A percentile compares a stretch with the other conserved stretches of the same genome.
Evolutionary conservation across 2,329 filamentous ascomycete species (phyloP).

Genomic region (Cladosporium sp.): DNA sequence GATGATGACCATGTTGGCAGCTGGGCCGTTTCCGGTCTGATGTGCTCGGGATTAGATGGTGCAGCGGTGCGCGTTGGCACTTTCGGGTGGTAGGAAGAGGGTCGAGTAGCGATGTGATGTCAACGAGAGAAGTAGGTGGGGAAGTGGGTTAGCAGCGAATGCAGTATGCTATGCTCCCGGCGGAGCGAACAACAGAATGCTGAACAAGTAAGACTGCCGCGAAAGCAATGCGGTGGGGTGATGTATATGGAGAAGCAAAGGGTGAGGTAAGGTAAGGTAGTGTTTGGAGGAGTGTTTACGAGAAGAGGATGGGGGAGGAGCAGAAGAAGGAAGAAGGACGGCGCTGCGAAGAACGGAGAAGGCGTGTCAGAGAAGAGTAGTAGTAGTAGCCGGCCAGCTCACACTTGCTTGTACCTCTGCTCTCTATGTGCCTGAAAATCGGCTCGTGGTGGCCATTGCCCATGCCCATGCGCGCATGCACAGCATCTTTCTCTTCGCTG

Average conservation of each 20-base stretch:
- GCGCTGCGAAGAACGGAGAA: neutral
- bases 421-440: neutral
- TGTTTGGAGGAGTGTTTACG: neutral
- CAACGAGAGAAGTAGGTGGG: neutral
- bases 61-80: conserved; percentile 3
- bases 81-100: neutral
- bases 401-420: neutral
- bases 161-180: conserved; percentile 4
- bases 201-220: conserved; percentile 4
- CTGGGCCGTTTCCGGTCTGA: neutral
- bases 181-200: neutral
- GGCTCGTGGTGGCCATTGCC: neutral
- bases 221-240: conserved; percentile 1
- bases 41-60: neutral
- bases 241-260: conserved; percentile 1
- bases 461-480: neutral
- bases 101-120: neutral
- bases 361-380: too few relatives aligned
- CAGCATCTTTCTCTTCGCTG: too few relatives aligned
- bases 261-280: too few relatives aligned
- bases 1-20: conserved; percentile 71
- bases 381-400: too few relatives aligned
- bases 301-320: neutral
- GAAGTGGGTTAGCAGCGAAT: neutral
- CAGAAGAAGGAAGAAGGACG: neutral